Conservation (phyloP, 495 filamentous ascomycete species). For the Aspergillus bertholletiae region DNA sequence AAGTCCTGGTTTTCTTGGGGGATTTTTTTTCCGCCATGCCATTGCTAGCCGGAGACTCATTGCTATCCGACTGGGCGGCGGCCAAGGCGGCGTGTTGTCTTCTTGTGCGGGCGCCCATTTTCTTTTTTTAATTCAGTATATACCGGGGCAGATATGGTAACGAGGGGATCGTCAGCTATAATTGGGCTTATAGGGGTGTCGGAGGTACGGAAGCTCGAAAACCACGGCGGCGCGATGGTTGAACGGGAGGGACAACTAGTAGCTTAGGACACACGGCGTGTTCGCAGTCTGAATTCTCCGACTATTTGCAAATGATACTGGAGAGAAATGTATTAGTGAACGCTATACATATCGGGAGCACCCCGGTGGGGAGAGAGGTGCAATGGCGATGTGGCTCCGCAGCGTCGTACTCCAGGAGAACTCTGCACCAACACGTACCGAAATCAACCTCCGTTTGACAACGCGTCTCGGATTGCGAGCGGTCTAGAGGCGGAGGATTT, state of each 20-base stretch:
- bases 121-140: conserved; percentile 10
- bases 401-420: neutral
- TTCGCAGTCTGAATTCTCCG: too few species aligned
- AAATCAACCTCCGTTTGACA: neutral
- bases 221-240: neutral
- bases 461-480: neutral
- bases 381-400: neutral
- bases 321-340: neutral
- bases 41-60: conserved; percentile 31
- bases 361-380: neutral
- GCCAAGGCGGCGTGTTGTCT: conserved; percentile 41
- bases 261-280: neutral
- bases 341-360: neutral
- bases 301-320: neutral
- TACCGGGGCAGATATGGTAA: neutral
- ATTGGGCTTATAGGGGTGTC: neutral
- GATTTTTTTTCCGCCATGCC: conserved; percentile 26
- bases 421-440: neutral
- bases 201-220: neutral
- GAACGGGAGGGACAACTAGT: neutral
- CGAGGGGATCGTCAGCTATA: neutral
- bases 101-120: conserved; percentile 42
- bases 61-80: conserved; percentile 30
- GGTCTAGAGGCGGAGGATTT: neutral
- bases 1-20: conserved; percentile 25